Evolutionary conservation across 2,329 filamentous ascomycete species (phyloP).

Genomic region (Neophaeococcomyces aloes): DNA sequence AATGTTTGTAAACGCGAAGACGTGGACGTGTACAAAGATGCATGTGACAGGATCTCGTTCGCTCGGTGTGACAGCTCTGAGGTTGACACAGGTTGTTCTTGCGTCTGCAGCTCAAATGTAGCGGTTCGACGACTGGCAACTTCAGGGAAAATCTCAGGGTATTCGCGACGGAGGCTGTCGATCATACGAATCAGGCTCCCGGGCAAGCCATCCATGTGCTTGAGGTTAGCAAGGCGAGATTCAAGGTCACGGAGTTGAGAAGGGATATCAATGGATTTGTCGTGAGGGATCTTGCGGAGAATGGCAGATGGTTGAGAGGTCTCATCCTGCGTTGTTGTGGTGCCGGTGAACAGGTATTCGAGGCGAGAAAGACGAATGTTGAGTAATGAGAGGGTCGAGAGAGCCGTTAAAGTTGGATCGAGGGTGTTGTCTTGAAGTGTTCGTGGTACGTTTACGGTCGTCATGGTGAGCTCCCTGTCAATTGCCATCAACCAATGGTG

Average conservation of each 20-base stretch:
- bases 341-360: constrained; percentile 36
- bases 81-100: constrained; percentile 27
- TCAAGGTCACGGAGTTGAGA: constrained; percentile 2
- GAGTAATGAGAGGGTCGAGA: constrained; percentile 25
- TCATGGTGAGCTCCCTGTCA: too few species aligned
- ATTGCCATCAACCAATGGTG: too few species aligned
- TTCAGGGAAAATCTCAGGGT: constrained; percentile 13
- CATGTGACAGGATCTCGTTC: constrained; percentile 31
- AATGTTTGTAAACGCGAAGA: constrained; percentile 39
- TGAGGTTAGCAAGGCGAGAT: constrained; percentile 6
- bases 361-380: constrained; percentile 35
- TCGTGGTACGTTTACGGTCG: neutral
- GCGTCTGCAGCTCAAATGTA: neutral
- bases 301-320: constrained; percentile 10
- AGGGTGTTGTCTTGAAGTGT: neutral
- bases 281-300: neutral
- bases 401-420: constrained; percentile 14
- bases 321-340: constrained; percentile 20
- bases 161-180: constrained; percentile 27
- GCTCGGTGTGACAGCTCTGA: constrained; percentile 27
- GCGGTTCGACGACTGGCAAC: neutral
- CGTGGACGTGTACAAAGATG: constrained; percentile 37
- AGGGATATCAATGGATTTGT: neutral
- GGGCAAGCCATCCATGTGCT: constrained; percentile 7
- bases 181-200: constrained; percentile 31